Evolutionary conservation across 768 basidiomycete species (phyloP).

Genomic region (Trametes cinnabarina): DNA sequence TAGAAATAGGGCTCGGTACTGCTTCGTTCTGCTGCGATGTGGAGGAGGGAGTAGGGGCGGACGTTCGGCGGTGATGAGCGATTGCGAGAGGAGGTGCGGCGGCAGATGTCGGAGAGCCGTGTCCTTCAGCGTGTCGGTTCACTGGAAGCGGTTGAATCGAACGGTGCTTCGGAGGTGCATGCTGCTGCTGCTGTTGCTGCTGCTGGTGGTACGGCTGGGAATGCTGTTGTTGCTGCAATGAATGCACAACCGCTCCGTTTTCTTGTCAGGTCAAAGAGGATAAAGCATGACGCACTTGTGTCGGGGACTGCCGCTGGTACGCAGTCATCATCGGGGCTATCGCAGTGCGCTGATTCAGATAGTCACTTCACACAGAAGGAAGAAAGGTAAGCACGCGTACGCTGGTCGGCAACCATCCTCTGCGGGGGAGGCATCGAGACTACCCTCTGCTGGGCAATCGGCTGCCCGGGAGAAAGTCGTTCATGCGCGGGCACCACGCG

Average conservation of each 20-base stretch:
- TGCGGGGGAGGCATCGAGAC: not conserved
- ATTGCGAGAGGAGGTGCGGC: slow-evolving; percentile 1
- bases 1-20: not conserved
- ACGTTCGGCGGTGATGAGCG: slow-evolving; percentile 2
- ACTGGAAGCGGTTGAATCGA: not conserved
- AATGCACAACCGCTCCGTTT: too few species aligned
- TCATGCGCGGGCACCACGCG: not conserved
- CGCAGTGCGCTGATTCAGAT: not conserved
- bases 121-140: not conserved
- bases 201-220: too few species aligned
- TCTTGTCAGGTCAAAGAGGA: too few species aligned
- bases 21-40: not conserved
- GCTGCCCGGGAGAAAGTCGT: not conserved
- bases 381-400: not conserved
- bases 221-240: not conserved
- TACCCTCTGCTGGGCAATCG: not conserved
- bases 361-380: not conserved
- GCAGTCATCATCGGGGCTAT: not conserved
- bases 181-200: not conserved
- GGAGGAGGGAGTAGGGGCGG: not conserved
- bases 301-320: not conserved
- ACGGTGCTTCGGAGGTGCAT: not conserved
- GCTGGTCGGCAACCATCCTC: not conserved
- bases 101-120: slow-evolving; percentile 1
- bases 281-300: not conserved